Evolutionary conservation across 148 eudicot species (phyloP).

Genomic region (Fagopyrum esculentum): DNA sequence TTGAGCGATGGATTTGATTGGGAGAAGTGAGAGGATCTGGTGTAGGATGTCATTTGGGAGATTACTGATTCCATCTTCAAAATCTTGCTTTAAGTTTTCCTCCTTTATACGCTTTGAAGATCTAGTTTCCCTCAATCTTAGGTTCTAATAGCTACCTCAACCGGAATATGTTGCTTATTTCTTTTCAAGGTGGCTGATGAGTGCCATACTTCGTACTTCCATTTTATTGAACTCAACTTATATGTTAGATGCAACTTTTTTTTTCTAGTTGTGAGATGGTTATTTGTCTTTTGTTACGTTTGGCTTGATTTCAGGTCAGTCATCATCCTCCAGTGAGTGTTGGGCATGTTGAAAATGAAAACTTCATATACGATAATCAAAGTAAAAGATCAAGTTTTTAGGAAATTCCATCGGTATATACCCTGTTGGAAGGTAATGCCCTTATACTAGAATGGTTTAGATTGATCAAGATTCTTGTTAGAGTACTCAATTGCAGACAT

Average conservation of each 20-base stretch:
- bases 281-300: background rate
- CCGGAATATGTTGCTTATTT: background rate
- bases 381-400: conserved; percentile 81
- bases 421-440: conserved; percentile 86
- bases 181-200: background rate
- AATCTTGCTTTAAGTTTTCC: background rate
- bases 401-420: conserved; percentile 92
- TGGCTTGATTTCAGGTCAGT: conserved; percentile 51
- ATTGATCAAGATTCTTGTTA: background rate
- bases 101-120: conserved; percentile 43
- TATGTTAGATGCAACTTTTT: background rate
- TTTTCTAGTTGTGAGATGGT: background rate
- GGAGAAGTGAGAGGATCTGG: conserved; percentile 36
- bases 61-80: conserved; percentile 40
- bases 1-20: conserved; percentile 38
- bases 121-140: conserved; percentile 49
- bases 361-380: conserved; percentile 84
- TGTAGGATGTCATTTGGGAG: conserved; percentile 53
- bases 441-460: background rate
- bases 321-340: conserved; percentile 99
- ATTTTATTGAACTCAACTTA: background rate
- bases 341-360: conserved; percentile 91
- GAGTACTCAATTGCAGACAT: no score
- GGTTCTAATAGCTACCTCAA: no score
- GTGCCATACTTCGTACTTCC: background rate